Evolutionary conservation across 1,139 yeast species (phyloP), one percentile per base, ranked within the genome.

Genomic region (Ogataea hybrid): DNA sequence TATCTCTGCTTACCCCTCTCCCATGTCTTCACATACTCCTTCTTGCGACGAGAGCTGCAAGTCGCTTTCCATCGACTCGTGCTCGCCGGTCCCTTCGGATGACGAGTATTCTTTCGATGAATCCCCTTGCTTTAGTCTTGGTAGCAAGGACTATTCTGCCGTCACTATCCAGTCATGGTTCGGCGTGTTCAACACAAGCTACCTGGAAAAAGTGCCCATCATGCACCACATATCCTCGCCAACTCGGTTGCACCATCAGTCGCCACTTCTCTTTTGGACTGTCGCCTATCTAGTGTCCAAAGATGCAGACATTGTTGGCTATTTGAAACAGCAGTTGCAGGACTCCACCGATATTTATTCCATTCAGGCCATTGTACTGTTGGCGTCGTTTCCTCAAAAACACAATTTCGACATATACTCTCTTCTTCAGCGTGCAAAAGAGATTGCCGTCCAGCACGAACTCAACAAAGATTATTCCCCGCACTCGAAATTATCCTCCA

Each of bases 181-280:
- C 12, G 28, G 32, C 5, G 35, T 36, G 8, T 60, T 60, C 44
- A 57, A 56, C 38, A 4, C 20, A 2, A 38, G 42, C 9, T 49
- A 49, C 31, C 42, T 57, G 3, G 48, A 44, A 3, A 47, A 39
- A 23, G 38, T 54, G 1, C 63, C 63, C 10, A 53, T 59, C 18
- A 43, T 57, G 47, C 42, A 44, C 7, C 36, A 39, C n/a, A 38
- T 53, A 3, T 32, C 30, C n/a, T 50, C 58, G 9, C 57, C 61
- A 4, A 46, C 53, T 1, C 3, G 20, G 3, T 28, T 60, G 14
- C 54, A 46, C 35, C 22, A 32, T 14, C 33, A 42, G 16, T 53
- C 57, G 8, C 44, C 47, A 12, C 37, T 57, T 5, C 40, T 58
- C 14, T 60, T 59, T 44, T 60, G 64, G 64, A 44, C 63, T 25